Conservation (phyloP, 371 early-diverging fungal species). For the Rhizopus stolonifer region DNA sequence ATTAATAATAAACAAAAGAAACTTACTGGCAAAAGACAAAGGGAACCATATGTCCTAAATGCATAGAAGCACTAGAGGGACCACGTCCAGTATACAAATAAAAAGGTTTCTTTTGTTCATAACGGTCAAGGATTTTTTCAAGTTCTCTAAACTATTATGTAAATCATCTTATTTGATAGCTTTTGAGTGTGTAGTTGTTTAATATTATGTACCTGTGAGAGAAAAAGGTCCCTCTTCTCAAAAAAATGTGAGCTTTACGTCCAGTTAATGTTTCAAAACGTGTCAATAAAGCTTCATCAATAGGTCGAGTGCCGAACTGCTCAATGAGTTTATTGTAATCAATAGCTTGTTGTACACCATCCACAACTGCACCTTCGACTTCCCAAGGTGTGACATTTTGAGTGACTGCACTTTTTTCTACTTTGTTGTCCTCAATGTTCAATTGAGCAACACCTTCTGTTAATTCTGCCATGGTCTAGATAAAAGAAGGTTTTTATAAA, state of each 20-base stretch:
- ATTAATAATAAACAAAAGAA: background rate
- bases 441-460: constrained; percentile 7
- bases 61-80: constrained; percentile 96
- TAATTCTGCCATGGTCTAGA: constrained; percentile 16
- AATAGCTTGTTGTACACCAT: constrained; percentile 87
- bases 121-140: constrained; percentile 81
- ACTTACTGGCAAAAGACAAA: constrained; percentile 97
- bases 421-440: constrained; percentile 11
- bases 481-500: too few relatives aligned
- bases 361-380: constrained; percentile 90
- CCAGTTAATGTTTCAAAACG: constrained; percentile 89
- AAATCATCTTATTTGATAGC: background rate
- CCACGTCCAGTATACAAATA: constrained; percentile 99
- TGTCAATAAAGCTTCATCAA: constrained; percentile 76
- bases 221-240: constrained; percentile 96
- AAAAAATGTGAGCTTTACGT: constrained; percentile 79
- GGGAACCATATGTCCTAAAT: constrained; percentile 98
- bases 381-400: constrained; percentile 97
- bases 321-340: constrained; percentile 95
- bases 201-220: constrained; percentile 81
- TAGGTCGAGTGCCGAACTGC: constrained; percentile 92
- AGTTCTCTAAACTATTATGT: constrained; percentile 76
- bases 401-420: constrained; percentile 13
- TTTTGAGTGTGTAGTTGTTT: too few relatives aligned
- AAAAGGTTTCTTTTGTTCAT: constrained; percentile 95